Evolutionary conservation across 345 rosid genomes (phyloP), one percentile per base, ranked within the genome.

Genomic region (Euphorbia pulcherrima): DNA sequence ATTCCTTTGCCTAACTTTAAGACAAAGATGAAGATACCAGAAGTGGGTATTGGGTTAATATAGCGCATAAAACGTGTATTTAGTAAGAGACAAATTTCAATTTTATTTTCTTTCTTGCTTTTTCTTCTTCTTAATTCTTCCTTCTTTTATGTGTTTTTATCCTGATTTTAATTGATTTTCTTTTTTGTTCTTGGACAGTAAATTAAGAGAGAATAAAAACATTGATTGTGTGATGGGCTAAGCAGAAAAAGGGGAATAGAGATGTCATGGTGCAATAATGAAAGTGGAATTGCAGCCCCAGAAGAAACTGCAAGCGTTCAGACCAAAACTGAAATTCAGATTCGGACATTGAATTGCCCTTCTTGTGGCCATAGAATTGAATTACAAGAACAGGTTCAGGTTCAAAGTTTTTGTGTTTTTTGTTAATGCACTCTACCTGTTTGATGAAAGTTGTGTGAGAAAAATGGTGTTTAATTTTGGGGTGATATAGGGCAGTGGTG

Each of bases 311-410:
- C 21, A 12, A 16, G 7, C 10, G 21, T 64, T 51, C 75, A 65
- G 37, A n/a, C 67, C 17, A 48, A 33, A 46, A 21, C 30, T 0
- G 29, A 74, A 18, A 35, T 7, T 41, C 47, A 37, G 26, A 33
- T 37, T 66, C 72, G 57, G 47, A 69, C 57, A 2, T 39, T 75
- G 54, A 70, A 65, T 11, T 93, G 97, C 80, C 88, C 94, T 76
- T 85, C 96, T 8, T 93, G 98, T 68, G 97, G 97, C 50, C 90
- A 86, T 26, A 73, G 20, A 57, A 79, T 84, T 51, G 78, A 78
- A 48, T 75, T 71, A 27, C 85, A 83, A 30, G 87, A 86, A 72
- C 92, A 90, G 96, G 98, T 87, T 50, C 14, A 0, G 17, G 50
- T 11, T 44, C 16, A 18, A 0, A 12, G 50, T 11, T 44, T 44